Conservation (phyloP, 2,329 filamentous ascomycete genomes). For the Sclerotinia glacialis region DNA sequence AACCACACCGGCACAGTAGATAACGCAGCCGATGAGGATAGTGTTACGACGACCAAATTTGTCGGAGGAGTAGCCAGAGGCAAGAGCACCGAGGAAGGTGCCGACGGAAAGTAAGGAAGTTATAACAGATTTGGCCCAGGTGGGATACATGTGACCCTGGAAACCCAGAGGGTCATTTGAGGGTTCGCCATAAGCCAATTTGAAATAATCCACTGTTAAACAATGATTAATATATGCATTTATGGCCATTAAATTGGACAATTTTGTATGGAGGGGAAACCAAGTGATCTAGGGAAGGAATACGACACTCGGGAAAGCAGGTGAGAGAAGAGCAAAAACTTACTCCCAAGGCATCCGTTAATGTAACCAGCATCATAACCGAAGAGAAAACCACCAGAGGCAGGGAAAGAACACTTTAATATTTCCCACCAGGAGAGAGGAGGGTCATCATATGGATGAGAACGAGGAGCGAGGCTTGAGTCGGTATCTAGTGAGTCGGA, state of each 20-base stretch:
- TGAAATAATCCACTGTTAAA: conserved; percentile 20
- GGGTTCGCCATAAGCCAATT: conserved; percentile 5
- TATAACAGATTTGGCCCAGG: conserved; percentile 63
- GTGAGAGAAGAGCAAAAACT: conserved; percentile 40
- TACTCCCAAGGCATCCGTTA: conserved; percentile 58
- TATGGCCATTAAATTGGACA: no score
- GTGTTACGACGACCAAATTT: conserved; percentile 40
- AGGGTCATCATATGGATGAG: conserved; percentile 59
- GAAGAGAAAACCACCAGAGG: conserved; percentile 57
- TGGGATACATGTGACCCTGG: conserved; percentile 46
- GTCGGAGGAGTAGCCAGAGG: conserved; percentile 43
- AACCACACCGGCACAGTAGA: conserved; percentile 33
- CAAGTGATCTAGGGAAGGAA: background rate
- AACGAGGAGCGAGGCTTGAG: conserved; percentile 6
- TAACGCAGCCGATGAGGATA: conserved; percentile 31
- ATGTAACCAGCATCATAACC: conserved; percentile 78
- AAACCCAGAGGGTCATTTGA: conserved; percentile 14
- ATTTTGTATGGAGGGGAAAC: background rate
- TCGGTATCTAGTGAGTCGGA: conserved; percentile 29
- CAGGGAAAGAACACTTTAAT: conserved; percentile 65
- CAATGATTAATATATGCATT: background rate
- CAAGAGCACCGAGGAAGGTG: conserved; percentile 67
- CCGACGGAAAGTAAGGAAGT: conserved; percentile 68
- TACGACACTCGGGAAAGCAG: background rate
- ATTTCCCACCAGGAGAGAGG: conserved; percentile 67